A percentile compares a stretch with the other conserved stretches of the same genome.
phyloP scores from a whole-genome alignment of 192 early-diverging fungal species.

The Coemansia sp. region DNA sequence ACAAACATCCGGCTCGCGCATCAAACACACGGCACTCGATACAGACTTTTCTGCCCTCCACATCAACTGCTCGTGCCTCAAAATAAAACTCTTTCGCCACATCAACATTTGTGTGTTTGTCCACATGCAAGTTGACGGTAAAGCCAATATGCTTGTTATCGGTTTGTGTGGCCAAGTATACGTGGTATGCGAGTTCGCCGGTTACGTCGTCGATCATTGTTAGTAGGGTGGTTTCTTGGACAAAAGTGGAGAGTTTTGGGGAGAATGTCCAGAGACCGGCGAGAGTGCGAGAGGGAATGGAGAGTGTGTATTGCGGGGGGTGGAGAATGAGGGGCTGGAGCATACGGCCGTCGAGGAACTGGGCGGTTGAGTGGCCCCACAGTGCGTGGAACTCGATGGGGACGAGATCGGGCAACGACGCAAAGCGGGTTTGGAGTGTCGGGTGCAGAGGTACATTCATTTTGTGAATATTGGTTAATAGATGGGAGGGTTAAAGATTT shows the following conservation, averaged over 20 bases:
- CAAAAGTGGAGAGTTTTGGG: background rate
- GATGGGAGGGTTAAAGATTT: no score
- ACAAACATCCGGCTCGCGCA: no score
- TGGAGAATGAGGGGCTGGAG: constrained; percentile 1
- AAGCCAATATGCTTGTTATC: constrained; percentile 12
- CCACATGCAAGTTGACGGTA: constrained; percentile 34
- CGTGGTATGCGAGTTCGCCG: constrained; percentile 21
- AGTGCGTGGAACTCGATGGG: constrained; percentile 17
- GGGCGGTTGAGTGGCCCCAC: constrained; percentile 15
- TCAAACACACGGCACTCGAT: constrained; percentile 31
- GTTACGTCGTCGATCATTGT: constrained; percentile 32
- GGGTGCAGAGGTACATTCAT: constrained; percentile 6
- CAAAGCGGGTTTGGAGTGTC: constrained; percentile 10
- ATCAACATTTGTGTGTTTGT: background rate
- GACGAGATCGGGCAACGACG: constrained; percentile 8
- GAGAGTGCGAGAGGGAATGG: constrained; percentile 6
- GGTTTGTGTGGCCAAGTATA: background rate
- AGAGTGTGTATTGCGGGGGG: constrained; percentile 14
- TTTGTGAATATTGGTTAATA: background rate
- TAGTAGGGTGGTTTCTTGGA: constrained; percentile 20
- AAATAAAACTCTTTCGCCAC: constrained; percentile 18
- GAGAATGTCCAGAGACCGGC: constrained; percentile 29
- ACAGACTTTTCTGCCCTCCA: constrained; percentile 11
- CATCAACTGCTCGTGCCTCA: background rate
- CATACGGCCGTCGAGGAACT: constrained; percentile 17